Evolutionary conservation across 768 basidiomycete genomes (phyloP).

Genomic region (Boletus patriciae): DNA sequence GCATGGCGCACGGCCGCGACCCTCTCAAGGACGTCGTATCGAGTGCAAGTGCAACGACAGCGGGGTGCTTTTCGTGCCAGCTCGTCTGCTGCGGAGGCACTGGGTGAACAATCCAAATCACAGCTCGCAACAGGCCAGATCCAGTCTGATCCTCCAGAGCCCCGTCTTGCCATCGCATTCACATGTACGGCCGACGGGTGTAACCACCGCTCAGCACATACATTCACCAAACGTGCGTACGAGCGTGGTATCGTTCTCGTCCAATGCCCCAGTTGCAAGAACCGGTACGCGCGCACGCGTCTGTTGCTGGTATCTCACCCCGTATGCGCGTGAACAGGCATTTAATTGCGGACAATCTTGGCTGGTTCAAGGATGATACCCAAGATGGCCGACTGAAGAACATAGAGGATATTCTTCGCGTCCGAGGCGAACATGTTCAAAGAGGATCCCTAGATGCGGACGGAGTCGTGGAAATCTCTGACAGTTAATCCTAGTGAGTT

Average conservation of each 20-base stretch:
- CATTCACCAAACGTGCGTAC: constrained; percentile 84
- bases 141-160: constrained; percentile 48
- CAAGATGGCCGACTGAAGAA: constrained; percentile 70
- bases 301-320: background rate
- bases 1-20: constrained; percentile 43
- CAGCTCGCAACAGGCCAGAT: constrained; percentile 6
- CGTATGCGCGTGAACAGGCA: constrained; percentile 45
- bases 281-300: constrained; percentile 53
- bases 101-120: background rate
- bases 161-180: constrained; percentile 73
- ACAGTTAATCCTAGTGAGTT: constrained; percentile 20
- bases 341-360: constrained; percentile 85
- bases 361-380: constrained; percentile 88
- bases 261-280: constrained; percentile 88
- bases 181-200: constrained; percentile 83
- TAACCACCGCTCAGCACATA: constrained; percentile 77
- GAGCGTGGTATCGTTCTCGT: constrained; percentile 86
- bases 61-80: constrained; percentile 28
- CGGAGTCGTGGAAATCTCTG: constrained; percentile 58
- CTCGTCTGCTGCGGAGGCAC: constrained; percentile 12
- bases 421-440: constrained; percentile 74
- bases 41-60: constrained; percentile 40
- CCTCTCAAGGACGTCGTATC: constrained; percentile 34
- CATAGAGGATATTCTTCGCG: constrained; percentile 77
- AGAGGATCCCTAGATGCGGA: constrained; percentile 46